Percentiles rank a stretch among this genome's conserved stretches.
phyloP scores from a whole-genome alignment of 257 asterid species.

The Pogostemon cablin region DNA sequence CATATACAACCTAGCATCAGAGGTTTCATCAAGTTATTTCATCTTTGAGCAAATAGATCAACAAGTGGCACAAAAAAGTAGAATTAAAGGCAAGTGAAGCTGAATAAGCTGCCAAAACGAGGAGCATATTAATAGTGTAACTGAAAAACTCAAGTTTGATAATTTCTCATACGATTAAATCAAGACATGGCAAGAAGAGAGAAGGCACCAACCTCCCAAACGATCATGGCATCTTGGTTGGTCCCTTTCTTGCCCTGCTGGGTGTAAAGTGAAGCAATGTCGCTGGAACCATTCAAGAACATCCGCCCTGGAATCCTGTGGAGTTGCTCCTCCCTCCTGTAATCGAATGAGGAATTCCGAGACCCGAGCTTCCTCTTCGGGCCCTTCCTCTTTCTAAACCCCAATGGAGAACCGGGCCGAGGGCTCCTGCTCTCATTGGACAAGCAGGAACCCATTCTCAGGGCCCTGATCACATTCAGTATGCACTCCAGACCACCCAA shows the following conservation, averaged over 20 bases:
- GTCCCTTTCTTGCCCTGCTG: constrained; percentile 94
- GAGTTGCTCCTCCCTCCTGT: constrained; percentile 63
- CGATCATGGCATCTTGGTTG: constrained; percentile 96
- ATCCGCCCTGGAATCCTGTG: constrained; percentile 77
- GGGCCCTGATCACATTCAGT: constrained; percentile 85
- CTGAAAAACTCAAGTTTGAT: too few species aligned
- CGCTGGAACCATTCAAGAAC: constrained; percentile 82
- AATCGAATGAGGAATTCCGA: constrained; percentile 68
- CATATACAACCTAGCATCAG: neutral
- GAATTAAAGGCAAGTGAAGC: constrained; percentile 7
- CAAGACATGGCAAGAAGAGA: constrained; percentile 20
- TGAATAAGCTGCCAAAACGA: neutral
- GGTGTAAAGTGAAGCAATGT: constrained; percentile 72
- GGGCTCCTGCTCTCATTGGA: constrained; percentile 88
- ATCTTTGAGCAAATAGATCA: constrained; percentile 9
- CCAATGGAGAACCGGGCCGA: constrained; percentile 65
- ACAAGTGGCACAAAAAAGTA: neutral
- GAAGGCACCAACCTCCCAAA: constrained; percentile 83
- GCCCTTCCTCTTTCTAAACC: constrained; percentile 50
- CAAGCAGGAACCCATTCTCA: constrained; percentile 97
- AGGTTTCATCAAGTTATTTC: constrained; percentile 1
- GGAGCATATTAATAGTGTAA: neutral
- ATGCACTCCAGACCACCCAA: constrained; percentile 90
- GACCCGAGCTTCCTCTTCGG: constrained; percentile 51
- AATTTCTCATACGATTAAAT: neutral